Percentiles rank a stretch among this genome's conserved stretches.
Evolutionary conservation across 2,329 filamentous ascomycete species (phyloP).

Genomic region (Meredithiella fracta): DNA sequence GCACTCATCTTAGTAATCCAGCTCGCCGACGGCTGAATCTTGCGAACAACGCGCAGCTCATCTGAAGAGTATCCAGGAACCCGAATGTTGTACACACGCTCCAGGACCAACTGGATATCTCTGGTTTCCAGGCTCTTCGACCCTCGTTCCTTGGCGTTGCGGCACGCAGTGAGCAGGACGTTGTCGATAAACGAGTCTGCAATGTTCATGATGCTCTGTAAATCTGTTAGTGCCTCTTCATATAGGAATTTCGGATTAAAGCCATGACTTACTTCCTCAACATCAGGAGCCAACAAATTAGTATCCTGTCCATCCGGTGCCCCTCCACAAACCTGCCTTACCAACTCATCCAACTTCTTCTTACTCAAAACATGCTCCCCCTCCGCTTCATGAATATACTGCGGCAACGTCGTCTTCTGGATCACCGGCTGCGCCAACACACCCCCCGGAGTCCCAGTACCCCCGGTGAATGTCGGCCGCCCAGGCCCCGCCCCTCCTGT

Average conservation of each 20-base stretch:
- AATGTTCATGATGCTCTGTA: constrained; percentile 66
- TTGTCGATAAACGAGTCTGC: constrained; percentile 93
- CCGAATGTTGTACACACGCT: constrained; percentile 75
- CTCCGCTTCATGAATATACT: constrained; percentile 77
- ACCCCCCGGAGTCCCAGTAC: constrained; percentile 59
- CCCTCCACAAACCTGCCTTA: constrained; percentile 80
- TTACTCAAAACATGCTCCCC: constrained; percentile 90
- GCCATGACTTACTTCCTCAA: constrained; percentile 61
- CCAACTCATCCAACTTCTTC: constrained; percentile 91
- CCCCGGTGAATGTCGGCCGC: constrained; percentile 72
- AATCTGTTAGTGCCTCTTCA: not conserved
- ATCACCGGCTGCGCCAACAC: constrained; percentile 80
- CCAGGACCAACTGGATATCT: constrained; percentile 67
- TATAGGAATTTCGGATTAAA: not conserved
- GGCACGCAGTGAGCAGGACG: constrained; percentile 72
- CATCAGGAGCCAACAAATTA: constrained; percentile 72
- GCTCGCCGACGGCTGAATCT: constrained; percentile 69
- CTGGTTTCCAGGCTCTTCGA: constrained; percentile 81
- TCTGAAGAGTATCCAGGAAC: constrained; percentile 91
- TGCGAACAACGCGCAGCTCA: constrained; percentile 84
- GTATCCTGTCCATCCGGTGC: constrained; percentile 55
- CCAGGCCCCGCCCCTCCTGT: constrained; percentile 41
- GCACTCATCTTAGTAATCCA: constrained; percentile 98
- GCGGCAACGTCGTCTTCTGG: constrained; percentile 62
- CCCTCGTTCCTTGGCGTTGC: constrained; percentile 81